Conservation (phyloP, 306 rosid genomes). For the Begonia peltatifolia region DNA sequence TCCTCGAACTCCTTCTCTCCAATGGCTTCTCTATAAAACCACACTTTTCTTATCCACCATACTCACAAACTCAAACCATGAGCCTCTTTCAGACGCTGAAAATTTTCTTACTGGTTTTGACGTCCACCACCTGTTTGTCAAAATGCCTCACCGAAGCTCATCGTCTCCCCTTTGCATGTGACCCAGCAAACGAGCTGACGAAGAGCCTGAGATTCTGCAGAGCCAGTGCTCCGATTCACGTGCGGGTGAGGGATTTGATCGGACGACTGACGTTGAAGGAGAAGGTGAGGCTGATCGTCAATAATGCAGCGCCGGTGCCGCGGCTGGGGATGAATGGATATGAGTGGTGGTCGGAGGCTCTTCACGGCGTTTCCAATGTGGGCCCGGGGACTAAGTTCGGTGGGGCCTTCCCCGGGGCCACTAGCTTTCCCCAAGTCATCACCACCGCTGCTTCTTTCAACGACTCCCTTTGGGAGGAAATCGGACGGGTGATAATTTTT, state of each 20-base stretch:
- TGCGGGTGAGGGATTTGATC: conserved; percentile 57
- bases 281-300: conserved; percentile 62
- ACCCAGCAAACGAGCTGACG: conserved; percentile 45
- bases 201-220: conserved; percentile 41
- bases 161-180: conserved; percentile 52
- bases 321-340: conserved; percentile 70
- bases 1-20: background rate
- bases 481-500: conserved; percentile 50
- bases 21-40: no score
- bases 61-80: no score
- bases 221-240: conserved; percentile 22
- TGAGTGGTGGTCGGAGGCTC: conserved; percentile 88
- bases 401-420: conserved; percentile 68
- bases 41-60: no score
- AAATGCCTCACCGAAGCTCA: background rate
- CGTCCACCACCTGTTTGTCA: no score
- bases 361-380: conserved; percentile 78
- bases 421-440: conserved; percentile 94
- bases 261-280: conserved; percentile 61
- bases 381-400: conserved; percentile 88
- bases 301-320: conserved; percentile 58
- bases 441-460: conserved; percentile 92
- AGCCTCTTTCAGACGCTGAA: conserved; percentile 16
- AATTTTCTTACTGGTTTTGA: no score
- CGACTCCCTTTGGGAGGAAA: conserved; percentile 56